Evolutionary conservation across 441 rosid genomes (phyloP).

Genomic region (Erodium trifolium): DNA sequence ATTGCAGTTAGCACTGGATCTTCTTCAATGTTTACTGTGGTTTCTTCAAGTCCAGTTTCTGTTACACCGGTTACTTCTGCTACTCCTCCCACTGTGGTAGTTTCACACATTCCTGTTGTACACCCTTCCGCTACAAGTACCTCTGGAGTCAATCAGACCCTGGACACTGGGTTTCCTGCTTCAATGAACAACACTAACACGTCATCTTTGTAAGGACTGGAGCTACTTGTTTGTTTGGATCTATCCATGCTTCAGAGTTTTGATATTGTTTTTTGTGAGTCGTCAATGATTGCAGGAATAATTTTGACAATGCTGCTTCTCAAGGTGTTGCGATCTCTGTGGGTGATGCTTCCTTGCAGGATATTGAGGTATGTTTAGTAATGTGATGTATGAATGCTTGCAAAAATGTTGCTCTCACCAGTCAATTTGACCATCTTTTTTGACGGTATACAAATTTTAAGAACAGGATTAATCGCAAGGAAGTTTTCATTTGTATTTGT

Average conservation of each 20-base stretch:
- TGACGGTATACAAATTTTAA: not conserved
- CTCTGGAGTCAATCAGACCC: constrained; percentile 32
- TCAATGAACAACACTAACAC: constrained; percentile 27
- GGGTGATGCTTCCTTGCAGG: constrained; percentile 45
- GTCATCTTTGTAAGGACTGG: constrained; percentile 19
- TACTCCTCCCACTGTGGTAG: constrained; percentile 36
- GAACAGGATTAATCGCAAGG: not conserved
- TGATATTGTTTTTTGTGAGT: constrained; percentile 5
- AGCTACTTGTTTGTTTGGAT: not conserved
- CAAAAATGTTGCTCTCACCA: not conserved
- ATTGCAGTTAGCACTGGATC: constrained; percentile 39
- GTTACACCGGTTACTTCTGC: constrained; percentile 43
- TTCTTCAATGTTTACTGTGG: constrained; percentile 29
- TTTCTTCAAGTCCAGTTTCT: constrained; percentile 53
- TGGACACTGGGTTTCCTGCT: constrained; percentile 11
- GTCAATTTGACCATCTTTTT: not conserved
- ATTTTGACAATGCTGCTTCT: constrained; percentile 33
- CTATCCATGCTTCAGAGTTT: constrained; percentile 2
- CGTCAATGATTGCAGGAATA: constrained; percentile 33
- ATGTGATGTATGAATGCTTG: not conserved
- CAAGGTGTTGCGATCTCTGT: constrained; percentile 32
- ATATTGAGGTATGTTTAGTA: constrained; percentile 45
- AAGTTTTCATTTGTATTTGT: not conserved
- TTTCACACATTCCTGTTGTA: constrained; percentile 32
- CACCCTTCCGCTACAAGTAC: constrained; percentile 34